Percentiles rank a stretch among this genome's conserved stretches.
phyloP scores from a whole-genome alignment of 1,284 basidiomycete genomes.

The Xerocomus amazonicus region DNA sequence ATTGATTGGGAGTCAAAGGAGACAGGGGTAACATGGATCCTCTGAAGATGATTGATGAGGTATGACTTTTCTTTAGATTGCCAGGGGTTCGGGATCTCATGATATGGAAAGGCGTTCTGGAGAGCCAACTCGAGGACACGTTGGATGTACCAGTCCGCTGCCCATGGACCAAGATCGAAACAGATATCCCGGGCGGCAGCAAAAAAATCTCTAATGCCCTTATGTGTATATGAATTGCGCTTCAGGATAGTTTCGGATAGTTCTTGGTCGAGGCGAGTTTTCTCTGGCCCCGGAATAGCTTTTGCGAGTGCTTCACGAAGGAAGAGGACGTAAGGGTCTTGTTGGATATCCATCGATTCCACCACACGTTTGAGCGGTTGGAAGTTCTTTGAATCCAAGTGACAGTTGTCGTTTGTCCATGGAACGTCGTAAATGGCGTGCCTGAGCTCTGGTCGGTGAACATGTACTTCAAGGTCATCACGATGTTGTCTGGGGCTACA shows the following conservation, averaged over 20 bases:
- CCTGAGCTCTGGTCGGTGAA: conserved; percentile 62
- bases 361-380: conserved; percentile 44
- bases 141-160: conserved; percentile 70
- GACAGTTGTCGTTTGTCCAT: conserved; percentile 20
- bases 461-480: conserved; percentile 53
- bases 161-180: conserved; percentile 63
- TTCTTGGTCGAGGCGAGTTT: conserved; percentile 54
- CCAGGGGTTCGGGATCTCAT: conserved; percentile 50
- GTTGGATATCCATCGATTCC: conserved; percentile 51
- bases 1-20: conserved; percentile 52
- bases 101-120: conserved; percentile 42
- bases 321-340: conserved; percentile 58
- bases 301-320: conserved; percentile 46
- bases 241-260: conserved; percentile 58
- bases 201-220: conserved; percentile 56
- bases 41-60: conserved; percentile 46
- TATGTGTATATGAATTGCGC: conserved; percentile 59
- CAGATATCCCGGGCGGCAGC: conserved; percentile 55
- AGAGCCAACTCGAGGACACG: conserved; percentile 53
- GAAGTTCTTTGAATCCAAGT: conserved; percentile 46
- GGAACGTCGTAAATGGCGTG: conserved; percentile 47
- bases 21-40: conserved; percentile 40
- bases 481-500: conserved; percentile 55
- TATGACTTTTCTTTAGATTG: conserved; percentile 58
- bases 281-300: conserved; percentile 39